Percentiles rank a stretch among this genome's conserved stretches.
phyloP scores from a whole-genome alignment of 257 asterid genomes.

The Solanum etuberosum region DNA sequence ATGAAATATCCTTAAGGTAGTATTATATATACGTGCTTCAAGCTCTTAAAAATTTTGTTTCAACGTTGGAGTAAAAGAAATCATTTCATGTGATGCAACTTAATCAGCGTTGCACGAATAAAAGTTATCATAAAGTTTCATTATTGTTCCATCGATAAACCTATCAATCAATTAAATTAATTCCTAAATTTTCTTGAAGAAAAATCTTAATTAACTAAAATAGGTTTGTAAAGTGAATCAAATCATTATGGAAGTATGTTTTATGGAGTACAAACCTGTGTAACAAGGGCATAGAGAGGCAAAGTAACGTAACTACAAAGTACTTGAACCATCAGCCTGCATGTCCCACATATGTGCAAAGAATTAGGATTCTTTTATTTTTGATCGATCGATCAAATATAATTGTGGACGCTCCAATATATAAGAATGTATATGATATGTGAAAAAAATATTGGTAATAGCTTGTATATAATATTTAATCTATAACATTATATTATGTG shows the following conservation, averaged over 20 bases:
- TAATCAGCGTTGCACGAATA: neutral
- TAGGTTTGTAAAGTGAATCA: neutral
- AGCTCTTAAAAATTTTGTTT: neutral
- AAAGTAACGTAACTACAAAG: constrained; percentile 77
- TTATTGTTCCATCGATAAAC: neutral
- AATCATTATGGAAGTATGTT: neutral
- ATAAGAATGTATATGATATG: neutral
- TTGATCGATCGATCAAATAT: neutral
- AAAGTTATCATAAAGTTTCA: neutral
- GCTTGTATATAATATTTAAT: neutral
- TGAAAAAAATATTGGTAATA: neutral
- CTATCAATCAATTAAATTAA: neutral
- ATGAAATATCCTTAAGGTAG: neutral
- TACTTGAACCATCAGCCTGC: constrained; percentile 61
- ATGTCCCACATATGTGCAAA: neutral
- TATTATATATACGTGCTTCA: neutral
- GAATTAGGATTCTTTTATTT: neutral
- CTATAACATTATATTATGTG: neutral
- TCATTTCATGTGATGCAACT: neutral
- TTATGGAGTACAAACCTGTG: constrained; percentile 40
- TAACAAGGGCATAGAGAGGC: constrained; percentile 79
- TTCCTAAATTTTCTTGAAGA: neutral
- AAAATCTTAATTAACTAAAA: neutral
- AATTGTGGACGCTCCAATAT: neutral
- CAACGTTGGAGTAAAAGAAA: neutral